Base-by-base conservation (phyloP, 2,329 filamentous ascomycete species). In the Aspergillus ochraceus region DNA sequence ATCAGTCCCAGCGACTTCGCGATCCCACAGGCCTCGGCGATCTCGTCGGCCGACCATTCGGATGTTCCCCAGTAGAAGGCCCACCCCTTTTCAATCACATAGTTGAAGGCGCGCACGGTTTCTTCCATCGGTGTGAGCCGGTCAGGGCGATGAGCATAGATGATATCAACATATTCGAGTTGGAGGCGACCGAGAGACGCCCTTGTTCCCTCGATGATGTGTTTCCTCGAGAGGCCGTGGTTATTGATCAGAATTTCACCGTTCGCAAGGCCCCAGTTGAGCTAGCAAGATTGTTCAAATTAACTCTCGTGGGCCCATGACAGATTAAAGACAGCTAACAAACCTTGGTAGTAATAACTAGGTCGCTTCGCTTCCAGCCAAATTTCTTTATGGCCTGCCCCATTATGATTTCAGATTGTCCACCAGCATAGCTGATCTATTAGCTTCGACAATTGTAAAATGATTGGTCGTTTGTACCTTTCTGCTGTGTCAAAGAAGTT, bases 11-110 rank as follows among this genome's bases (percentile, higher is more conserved):
- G 80, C 57, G 80, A 80, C 63, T 87, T 84, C 22, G 87, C 87
- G 61, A 85, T 80, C 14, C 84, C 78, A 79, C 84, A 86, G 0
- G 88, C 88, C 65, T 85, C 81, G 12, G 83, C 82, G 67, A 90
- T 89, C 75, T 90, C 88, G 59, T 86, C 84, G 42, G 87, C 84
- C 63, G 80, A 83, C 87, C 88, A 90, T 73, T 89, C 86, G 1
- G 85, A 88, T 0, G 87, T 90, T 53, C 86, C 88, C 87, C 87
- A 90, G 79, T 90, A 90, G 64, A 91, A 85, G 2, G 86, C 85
- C 76, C 89, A 86, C 57, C 88, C 89, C 0, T 81, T 81, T 70
- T 87, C 81, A 71, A 91, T 90, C 42, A 91, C 76, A 73, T 89
- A 80, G 79, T 90, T 90, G 78, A 91, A 90, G 45, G 87, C 87